These are phyloP conservation scores for Talaromyces proteolyticus DNA, from an alignment of 495 filamentous ascomycete genomes.

Conservation along the genomic window DNA sequence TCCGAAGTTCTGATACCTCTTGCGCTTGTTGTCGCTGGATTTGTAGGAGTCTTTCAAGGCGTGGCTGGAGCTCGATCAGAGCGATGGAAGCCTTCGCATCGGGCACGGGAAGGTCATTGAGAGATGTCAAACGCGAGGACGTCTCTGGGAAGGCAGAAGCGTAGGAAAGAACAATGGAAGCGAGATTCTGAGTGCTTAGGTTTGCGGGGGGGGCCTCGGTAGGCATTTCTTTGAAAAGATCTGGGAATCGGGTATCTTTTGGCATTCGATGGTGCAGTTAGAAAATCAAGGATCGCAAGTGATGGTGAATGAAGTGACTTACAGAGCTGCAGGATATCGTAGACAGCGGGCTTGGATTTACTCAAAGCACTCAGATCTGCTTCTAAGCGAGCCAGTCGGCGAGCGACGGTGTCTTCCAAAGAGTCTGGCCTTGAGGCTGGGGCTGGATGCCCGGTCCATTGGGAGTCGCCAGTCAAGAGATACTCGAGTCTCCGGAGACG, in stretches of 20 bases:
- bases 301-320: slow-evolving; percentile 10
- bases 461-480: slow-evolving; percentile 57
- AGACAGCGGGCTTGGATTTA: slow-evolving; percentile 36
- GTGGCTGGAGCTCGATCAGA: slow-evolving; percentile 63
- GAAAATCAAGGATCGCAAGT: not conserved
- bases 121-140: slow-evolving; percentile 72
- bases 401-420: slow-evolving; percentile 37
- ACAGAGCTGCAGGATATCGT: slow-evolving; percentile 47
- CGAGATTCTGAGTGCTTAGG: slow-evolving; percentile 34
- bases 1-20: slow-evolving; percentile 62
- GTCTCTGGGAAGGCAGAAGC: slow-evolving; percentile 70
- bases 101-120: slow-evolving; percentile 72
- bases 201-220: slow-evolving; percentile 33
- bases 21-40: slow-evolving; percentile 67
- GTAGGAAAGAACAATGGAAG: slow-evolving; percentile 69
- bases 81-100: slow-evolving; percentile 58
- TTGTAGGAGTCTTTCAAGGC: slow-evolving; percentile 59
- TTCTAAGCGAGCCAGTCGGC: slow-evolving; percentile 61
- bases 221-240: slow-evolving; percentile 38
- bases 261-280: slow-evolving; percentile 4
- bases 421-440: slow-evolving; percentile 29
- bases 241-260: slow-evolving; percentile 51
- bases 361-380: slow-evolving; percentile 45
- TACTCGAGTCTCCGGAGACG: slow-evolving; percentile 71
- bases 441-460: slow-evolving; percentile 35